Evolutionary conservation across 495 filamentous ascomycete species (phyloP).

Genomic region (Penicillium ucsense): DNA sequence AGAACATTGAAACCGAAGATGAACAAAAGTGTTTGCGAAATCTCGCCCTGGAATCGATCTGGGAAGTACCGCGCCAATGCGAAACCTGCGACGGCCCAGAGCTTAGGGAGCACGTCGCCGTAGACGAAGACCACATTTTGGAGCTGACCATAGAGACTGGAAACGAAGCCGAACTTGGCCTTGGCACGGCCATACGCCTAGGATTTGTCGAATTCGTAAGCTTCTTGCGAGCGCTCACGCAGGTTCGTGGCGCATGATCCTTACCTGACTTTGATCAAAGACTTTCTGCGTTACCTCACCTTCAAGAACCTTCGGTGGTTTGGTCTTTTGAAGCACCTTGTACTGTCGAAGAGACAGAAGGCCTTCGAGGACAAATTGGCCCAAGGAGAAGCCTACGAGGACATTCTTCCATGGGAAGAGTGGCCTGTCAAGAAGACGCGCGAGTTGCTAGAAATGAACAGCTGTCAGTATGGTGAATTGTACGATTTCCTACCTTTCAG

Average conservation of each 20-base stretch:
- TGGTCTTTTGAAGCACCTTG: constrained; percentile 65
- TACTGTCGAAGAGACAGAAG: constrained; percentile 84
- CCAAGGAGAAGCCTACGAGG: constrained; percentile 84
- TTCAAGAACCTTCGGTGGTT: constrained; percentile 72
- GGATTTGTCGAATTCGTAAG: not conserved
- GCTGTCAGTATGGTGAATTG: no score
- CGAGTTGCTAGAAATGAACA: constrained; percentile 55
- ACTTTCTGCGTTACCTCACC: constrained; percentile 81
- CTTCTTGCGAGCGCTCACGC: not conserved
- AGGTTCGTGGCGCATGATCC: not conserved
- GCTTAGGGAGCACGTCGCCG: constrained; percentile 77
- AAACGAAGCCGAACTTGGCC: constrained; percentile 75
- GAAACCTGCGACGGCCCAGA: constrained; percentile 75
- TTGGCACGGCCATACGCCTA: constrained; percentile 92
- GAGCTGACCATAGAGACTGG: constrained; percentile 70
- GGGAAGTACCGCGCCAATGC: constrained; percentile 66
- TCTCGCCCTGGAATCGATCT: constrained; percentile 75
- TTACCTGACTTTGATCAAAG: constrained; percentile 86
- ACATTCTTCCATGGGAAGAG: constrained; percentile 95
- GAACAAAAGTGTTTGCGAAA: constrained; percentile 87
- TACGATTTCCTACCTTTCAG: no score
- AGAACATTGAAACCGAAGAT: constrained; percentile 77
- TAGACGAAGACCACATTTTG: constrained; percentile 84
- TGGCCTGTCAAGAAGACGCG: constrained; percentile 78
- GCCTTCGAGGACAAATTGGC: constrained; percentile 78